Evolutionary conservation across 1,139 yeast species (phyloP).

Genomic region (Scheffersomyces segobiensis): DNA sequence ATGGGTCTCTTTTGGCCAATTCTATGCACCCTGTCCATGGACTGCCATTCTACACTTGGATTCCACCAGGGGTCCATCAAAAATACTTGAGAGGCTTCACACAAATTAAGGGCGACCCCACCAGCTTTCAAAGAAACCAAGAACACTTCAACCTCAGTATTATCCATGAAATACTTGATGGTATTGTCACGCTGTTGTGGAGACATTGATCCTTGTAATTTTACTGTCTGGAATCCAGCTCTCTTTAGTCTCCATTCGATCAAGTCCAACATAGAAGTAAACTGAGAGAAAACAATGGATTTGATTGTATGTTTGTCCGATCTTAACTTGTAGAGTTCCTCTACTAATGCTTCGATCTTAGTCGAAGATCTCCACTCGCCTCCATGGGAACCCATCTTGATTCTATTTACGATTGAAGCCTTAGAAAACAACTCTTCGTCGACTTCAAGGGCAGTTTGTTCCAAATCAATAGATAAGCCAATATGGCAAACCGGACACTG

Average conservation of each 20-base stretch:
- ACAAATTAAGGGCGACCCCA: slow-evolving; percentile 93
- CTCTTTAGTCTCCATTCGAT: slow-evolving; percentile 93
- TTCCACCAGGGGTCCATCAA: slow-evolving; percentile 99
- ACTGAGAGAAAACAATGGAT: slow-evolving; percentile 94
- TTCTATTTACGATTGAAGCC: slow-evolving; percentile 85
- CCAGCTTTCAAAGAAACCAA: slow-evolving; percentile 96
- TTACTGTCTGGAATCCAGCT: slow-evolving; percentile 93
- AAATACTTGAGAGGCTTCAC: slow-evolving; percentile 96
- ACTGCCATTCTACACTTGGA: slow-evolving; percentile 97
- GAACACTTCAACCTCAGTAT: slow-evolving; percentile 88
- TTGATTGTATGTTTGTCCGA: slow-evolving; percentile 88
- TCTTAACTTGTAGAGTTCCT: slow-evolving; percentile 82
- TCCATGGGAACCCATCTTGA: slow-evolving; percentile 69
- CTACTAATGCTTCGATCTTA: slow-evolving; percentile 93
- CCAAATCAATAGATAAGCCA: slow-evolving; percentile 82
- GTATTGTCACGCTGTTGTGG: slow-evolving; percentile 93
- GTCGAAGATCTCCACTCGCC: slow-evolving; percentile 91
- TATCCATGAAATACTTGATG: slow-evolving; percentile 87
- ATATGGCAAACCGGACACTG: slow-evolving; percentile 97
- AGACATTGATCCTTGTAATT: slow-evolving; percentile 94
- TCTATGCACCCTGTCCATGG: slow-evolving; percentile 97
- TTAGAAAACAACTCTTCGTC: slow-evolving; percentile 65
- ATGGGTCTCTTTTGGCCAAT: slow-evolving; percentile 96
- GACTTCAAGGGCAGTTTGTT: slow-evolving; percentile 83
- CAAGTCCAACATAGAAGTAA: slow-evolving; percentile 92